These are phyloP conservation scores for Apiospora koreana DNA, from an alignment of 2,329 filamentous ascomycete genomes.

Conservation along the genomic window DNA sequence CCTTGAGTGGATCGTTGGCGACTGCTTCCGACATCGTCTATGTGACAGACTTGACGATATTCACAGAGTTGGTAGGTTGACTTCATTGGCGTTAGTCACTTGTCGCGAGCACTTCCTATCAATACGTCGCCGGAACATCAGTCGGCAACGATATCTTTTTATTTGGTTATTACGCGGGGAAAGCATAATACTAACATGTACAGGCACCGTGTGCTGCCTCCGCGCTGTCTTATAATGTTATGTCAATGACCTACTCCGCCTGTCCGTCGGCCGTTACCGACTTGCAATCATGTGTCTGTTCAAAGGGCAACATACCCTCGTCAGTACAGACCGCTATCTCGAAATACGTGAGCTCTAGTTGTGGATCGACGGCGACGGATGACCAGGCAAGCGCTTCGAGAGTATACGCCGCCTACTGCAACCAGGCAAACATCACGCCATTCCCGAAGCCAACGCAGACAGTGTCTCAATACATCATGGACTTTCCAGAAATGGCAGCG, in stretches of 20 bases:
- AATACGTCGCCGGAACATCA: background rate
- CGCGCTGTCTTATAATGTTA: conserved; percentile 47
- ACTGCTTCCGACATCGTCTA: conserved; percentile 29
- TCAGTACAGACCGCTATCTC: conserved; percentile 41
- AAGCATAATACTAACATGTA: background rate
- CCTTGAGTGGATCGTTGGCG: conserved; percentile 18
- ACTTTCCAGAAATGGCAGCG: conserved; percentile 44
- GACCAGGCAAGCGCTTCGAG: conserved; percentile 49
- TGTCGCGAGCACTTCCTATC: background rate
- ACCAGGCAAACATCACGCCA: conserved; percentile 37
- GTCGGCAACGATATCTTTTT: background rate
- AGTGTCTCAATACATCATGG: conserved; percentile 51
- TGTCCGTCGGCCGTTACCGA: conserved; percentile 46
- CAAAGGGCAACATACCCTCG: conserved; percentile 43
- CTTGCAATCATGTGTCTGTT: conserved; percentile 55
- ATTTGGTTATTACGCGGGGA: background rate
- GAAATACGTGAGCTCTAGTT: conserved; percentile 41
- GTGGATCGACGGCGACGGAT: conserved; percentile 47
- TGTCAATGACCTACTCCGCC: conserved; percentile 40
- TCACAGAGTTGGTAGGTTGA: conserved; percentile 30
- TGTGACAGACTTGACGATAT: conserved; percentile 33
- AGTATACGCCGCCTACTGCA: conserved; percentile 51
- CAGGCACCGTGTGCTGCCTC: conserved; percentile 53
- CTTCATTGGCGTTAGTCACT: background rate
- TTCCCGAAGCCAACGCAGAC: conserved; percentile 46